A percentile compares a stretch with the other conserved stretches of the same genome.
Evolutionary conservation across 129 eudicot genomes (phyloP).

Genomic region (Apium graveolens): DNA sequence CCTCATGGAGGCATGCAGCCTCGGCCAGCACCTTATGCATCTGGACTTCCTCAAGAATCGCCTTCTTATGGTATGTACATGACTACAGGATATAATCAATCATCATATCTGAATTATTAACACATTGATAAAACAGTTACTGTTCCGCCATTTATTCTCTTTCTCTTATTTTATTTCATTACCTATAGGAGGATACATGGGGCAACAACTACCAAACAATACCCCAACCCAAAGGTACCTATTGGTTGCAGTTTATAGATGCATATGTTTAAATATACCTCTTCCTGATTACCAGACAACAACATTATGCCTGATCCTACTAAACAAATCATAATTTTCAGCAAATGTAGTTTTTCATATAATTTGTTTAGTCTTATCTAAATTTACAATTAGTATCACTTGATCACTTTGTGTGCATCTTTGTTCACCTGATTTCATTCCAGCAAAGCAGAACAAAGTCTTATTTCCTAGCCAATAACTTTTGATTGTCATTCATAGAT

Average conservation of each 20-base stretch:
- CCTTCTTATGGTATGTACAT: constrained; percentile 10
- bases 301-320: constrained; percentile 15
- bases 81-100: constrained; percentile 2
- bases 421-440: neutral
- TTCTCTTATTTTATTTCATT: neutral
- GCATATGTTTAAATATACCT: no score
- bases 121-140: neutral
- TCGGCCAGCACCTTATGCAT: constrained; percentile 20
- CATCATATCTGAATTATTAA: neutral
- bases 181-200: constrained; percentile 33
- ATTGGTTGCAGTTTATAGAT: neutral
- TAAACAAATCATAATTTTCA: neutral
- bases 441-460: neutral
- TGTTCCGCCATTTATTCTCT: neutral
- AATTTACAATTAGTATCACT: neutral
- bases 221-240: constrained; percentile 28
- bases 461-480: neutral
- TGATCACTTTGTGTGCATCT: neutral
- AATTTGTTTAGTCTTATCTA: neutral
- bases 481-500: constrained; percentile 16
- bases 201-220: constrained; percentile 23
- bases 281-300: no score
- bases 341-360: neutral
- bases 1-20: constrained; percentile 15
- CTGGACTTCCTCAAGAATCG: constrained; percentile 5